These are phyloP conservation scores for Beauveria rudraprayagi DNA, from an alignment of 2,329 filamentous ascomycete species.

Conservation along the genomic window DNA sequence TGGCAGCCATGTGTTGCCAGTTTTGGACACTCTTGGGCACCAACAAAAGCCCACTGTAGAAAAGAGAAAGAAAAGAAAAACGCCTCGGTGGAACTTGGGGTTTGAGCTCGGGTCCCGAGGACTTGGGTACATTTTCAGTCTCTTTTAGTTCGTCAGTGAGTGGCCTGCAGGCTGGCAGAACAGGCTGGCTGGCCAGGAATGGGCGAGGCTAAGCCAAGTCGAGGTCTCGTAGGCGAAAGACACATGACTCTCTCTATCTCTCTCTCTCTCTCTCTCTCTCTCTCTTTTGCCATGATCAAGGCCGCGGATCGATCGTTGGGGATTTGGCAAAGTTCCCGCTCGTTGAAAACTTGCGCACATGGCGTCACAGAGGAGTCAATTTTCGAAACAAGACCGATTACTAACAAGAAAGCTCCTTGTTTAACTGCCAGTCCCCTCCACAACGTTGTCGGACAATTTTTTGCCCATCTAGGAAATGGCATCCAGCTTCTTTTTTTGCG, in stretches of 20 bases:
- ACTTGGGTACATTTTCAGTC: not conserved
- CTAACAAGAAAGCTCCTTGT: too few relatives aligned
- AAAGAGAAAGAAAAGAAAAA: not conserved
- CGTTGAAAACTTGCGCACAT: not conserved
- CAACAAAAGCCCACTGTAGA: not conserved
- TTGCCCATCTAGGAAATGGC: not conserved
- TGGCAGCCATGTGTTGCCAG: not conserved
- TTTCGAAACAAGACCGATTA: not conserved
- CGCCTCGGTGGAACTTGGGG: not conserved
- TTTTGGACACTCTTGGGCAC: not conserved
- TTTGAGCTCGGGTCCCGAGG: not conserved
- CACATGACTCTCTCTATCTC: not conserved
- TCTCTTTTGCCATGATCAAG: not conserved
- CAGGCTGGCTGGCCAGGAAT: not conserved
- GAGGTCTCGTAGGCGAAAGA: conserved; percentile 3
- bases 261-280: not conserved
- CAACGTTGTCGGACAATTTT: not conserved
- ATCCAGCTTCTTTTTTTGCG: not conserved
- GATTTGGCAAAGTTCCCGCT: not conserved
- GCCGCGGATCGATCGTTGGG: not conserved
- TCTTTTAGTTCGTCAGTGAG: not conserved
- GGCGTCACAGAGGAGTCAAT: not conserved
- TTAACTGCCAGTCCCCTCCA: not conserved
- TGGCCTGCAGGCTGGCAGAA: not conserved
- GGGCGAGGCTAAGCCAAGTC: conserved; percentile 2